Base-by-base conservation (phyloP, 306 rosid species). In the Trifolium dubium region DNA sequence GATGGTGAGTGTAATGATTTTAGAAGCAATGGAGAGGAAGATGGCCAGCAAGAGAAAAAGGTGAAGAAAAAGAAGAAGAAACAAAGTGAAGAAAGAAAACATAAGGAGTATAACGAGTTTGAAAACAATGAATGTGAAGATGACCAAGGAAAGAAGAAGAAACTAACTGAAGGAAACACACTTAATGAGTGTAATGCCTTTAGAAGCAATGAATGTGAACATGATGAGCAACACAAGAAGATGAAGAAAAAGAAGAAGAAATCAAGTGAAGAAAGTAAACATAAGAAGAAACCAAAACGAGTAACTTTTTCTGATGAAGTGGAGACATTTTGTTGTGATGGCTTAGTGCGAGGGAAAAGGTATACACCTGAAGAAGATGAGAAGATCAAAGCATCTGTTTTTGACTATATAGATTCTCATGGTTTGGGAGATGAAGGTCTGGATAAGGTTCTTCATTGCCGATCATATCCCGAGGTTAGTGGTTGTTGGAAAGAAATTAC, bases 401-500 rank as follows among this genome's bases (percentile, higher is more conserved):
- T 56, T 3, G 46, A 66, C 35, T 92, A 88, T 80, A 80, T 92
- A 66, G 71, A 81, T 31, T 73, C 69, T 74, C 88, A 80, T 28
- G 66, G 17, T 11, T 75, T 90, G 60, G 98, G 98, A 55, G 91
- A 86, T 14, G 79, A 85, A 49, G 96, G 96, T 40, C 58, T 89
- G 8, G 15, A 83, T 7, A 88, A 59, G 88, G 34, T 90, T 79
- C 92, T 92, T 50, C 51, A 77, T 51, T 75, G 81, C 35, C 9
- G 0, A 0, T 31, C 32, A 37, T 50, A 81, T 64, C 87, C 31
- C 2, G 58, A 86, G 58, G 0, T 80, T 47, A 86, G n/a, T 83
- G 39, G 62, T 62, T 92, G 97, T 77, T 92, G 98, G 98, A 86
- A 80, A 73, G 85, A 86, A 68, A 87, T 92, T 56, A 85, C 56